These are phyloP conservation scores for Cardamine chenopodiifolia DNA, from an alignment of 345 rosid species.

Conservation along the genomic window DNA sequence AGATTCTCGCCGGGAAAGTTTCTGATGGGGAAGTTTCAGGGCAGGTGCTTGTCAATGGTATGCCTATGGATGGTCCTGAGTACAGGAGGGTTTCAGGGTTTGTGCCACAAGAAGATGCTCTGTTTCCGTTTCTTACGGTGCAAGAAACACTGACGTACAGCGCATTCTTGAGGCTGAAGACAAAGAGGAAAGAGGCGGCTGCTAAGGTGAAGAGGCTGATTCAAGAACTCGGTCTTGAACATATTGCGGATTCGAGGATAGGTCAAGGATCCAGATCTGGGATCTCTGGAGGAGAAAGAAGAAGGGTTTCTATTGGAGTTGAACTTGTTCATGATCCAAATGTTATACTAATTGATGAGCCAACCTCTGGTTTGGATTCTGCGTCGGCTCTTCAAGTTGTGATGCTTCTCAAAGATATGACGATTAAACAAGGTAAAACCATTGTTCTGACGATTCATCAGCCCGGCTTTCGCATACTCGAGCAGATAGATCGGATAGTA, in stretches of 20 bases:
- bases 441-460: slow-evolving; percentile 83
- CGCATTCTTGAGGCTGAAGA: slow-evolving; percentile 74
- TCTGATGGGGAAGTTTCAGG: slow-evolving; percentile 51
- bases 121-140: slow-evolving; percentile 84
- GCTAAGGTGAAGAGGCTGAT: slow-evolving; percentile 60
- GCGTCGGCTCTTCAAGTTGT: slow-evolving; percentile 79
- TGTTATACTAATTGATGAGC: slow-evolving; percentile 86
- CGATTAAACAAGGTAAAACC: slow-evolving; percentile 73
- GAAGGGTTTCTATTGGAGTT: slow-evolving; percentile 87
- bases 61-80: slow-evolving; percentile 53
- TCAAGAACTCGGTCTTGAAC: slow-evolving; percentile 74
- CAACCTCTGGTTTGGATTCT: slow-evolving; percentile 95
- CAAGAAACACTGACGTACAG: slow-evolving; percentile 83
- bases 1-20: slow-evolving; percentile 79
- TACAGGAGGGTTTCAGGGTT: slow-evolving; percentile 75
- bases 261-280: slow-evolving; percentile 68
- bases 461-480: slow-evolving; percentile 85
- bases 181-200: slow-evolving; percentile 49
- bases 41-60: slow-evolving; percentile 65
- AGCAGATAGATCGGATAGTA: slow-evolving; percentile 64
- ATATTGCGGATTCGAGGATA: slow-evolving; percentile 60
- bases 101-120: slow-evolving; percentile 84
- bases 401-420: slow-evolving; percentile 69
- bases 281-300: slow-evolving; percentile 88
- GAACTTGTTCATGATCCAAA: slow-evolving; percentile 89